Evolutionary conservation across 2,329 filamentous ascomycete species (phyloP).

Genomic region (Dichotomopilus funicola): DNA sequence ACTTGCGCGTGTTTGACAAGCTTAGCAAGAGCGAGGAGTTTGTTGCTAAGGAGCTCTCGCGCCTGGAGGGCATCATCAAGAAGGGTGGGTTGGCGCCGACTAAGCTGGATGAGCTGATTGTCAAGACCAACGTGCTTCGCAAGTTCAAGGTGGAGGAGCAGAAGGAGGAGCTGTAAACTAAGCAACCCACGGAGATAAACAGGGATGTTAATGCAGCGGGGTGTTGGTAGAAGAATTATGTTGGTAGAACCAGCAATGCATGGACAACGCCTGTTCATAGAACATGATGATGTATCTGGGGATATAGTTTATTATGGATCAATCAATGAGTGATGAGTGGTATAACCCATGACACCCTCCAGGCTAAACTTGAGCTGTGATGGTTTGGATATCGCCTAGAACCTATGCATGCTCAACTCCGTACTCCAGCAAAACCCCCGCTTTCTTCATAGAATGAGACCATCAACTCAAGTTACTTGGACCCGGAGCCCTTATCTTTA

Average conservation of each 20-base stretch:
- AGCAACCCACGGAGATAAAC: background rate
- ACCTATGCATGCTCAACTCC: background rate
- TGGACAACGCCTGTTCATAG: background rate
- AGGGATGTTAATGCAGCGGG: too few relatives aligned
- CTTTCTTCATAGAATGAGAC: background rate
- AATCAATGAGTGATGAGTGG: too few relatives aligned
- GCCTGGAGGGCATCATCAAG: constrained; percentile 70
- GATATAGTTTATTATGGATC: too few relatives aligned
- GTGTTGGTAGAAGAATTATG: background rate
- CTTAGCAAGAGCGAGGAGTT: constrained; percentile 69
- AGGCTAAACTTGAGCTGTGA: too few relatives aligned
- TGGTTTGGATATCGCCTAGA: too few relatives aligned
- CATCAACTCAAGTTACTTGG: constrained; percentile 1
- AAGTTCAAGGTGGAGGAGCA: constrained; percentile 57
- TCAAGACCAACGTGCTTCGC: constrained; percentile 80
- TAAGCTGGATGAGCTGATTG: constrained; percentile 83
- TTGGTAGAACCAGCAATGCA: constrained; percentile 5
- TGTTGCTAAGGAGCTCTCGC: constrained; percentile 75
- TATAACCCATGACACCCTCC: too few relatives aligned
- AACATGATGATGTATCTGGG: background rate
- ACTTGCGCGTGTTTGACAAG: constrained; percentile 86
- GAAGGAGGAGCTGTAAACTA: constrained; percentile 64
- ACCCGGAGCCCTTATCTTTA: constrained; percentile 33
- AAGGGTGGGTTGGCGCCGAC: constrained; percentile 79
- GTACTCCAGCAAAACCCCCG: background rate